Base-by-base conservation (phyloP, 768 basidiomycete species). In the Collybiopsis confluens region DNA sequence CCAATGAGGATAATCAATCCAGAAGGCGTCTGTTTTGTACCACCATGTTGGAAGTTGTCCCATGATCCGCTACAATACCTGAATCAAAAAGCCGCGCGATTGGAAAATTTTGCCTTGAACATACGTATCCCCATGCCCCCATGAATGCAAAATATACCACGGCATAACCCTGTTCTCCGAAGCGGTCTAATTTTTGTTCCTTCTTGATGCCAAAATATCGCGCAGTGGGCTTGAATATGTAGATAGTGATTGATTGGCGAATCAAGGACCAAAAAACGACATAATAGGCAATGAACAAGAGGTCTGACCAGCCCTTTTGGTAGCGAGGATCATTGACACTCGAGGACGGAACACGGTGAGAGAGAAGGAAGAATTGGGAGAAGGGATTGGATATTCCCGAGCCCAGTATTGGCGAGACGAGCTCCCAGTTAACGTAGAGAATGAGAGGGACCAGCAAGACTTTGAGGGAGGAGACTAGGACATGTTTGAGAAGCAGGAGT, bases 1-100 rank as follows among this genome's bases (percentile, higher is more conserved):
- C 86, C 89, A 91, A 64, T 90, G 83, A 18, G 95, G 95, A 64
- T 96, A 97, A 54, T 82, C 91, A 53, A 85, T 76, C 92, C 93
- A 99, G 66, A 96, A 95, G 46, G 84, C 72, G 45, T 86, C 74
- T 0, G 92, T 93, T 42, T 78, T 73, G 70, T 84, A 92, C 90
- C 92, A 98, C 76, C 82, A 90, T 0, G 88, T 91, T 0, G 90
- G 90, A 21, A 91, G 72, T 55, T 80, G 77, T 0, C 73, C 65
- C 95, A 98, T 98, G 61, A 97, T 83, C 54, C 78, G 78, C 93
- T 95, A 50, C 8, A 46, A 23, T 57, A 23, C 9, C n/a, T 11
- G 13, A 16, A 27, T 40, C 21, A n/a, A 36, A 42, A 18, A 35
- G 11, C 6, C 20, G 48, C 41, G 45, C 30, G 13, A 33, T 33